These are phyloP conservation scores for Botrytis squamosa DNA, from an alignment of 2,329 filamentous ascomycete species.

Conservation along the genomic window DNA sequence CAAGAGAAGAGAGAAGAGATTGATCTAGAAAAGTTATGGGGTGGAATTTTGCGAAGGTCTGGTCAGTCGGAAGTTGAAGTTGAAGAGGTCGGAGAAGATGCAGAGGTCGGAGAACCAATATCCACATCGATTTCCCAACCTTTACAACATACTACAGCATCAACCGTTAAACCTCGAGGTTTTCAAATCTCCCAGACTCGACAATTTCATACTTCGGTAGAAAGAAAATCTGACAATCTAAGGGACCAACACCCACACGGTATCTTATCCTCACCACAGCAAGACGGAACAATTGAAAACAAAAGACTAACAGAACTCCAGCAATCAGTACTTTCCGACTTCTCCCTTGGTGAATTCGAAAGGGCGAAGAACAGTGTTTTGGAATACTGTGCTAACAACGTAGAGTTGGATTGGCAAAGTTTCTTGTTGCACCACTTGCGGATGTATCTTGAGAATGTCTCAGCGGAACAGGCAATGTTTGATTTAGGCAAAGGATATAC, in stretches of 20 bases:
- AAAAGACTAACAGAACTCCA: conserved; percentile 19
- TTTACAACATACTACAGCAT: not conserved
- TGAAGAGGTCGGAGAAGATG: conserved; percentile 5
- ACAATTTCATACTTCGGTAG: conserved; percentile 26
- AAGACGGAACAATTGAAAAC: conserved; percentile 19
- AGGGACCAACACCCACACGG: conserved; percentile 10
- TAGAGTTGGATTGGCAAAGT: conserved; percentile 29
- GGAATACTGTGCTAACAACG: conserved; percentile 18
- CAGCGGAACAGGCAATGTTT: conserved; percentile 37
- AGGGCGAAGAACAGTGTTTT: conserved; percentile 23
- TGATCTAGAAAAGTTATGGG: conserved; percentile 64
- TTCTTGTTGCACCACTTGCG: conserved; percentile 27
- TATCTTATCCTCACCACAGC: conserved; percentile 9
- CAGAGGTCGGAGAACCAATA: not conserved
- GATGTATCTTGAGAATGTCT: conserved; percentile 36
- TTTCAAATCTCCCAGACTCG: conserved; percentile 19
- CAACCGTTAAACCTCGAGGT: not conserved
- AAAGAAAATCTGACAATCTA: not conserved
- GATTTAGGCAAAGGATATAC: conserved; percentile 39
- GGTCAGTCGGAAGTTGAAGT: conserved; percentile 19
- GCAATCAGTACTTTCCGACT: conserved; percentile 20
- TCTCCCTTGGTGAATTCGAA: conserved; percentile 29
- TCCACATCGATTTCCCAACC: not conserved
- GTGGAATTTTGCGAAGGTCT: conserved; percentile 34
- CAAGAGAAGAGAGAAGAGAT: conserved; percentile 67